Base-by-base conservation (phyloP, 208 protist species). In the Trypanosoma mega region DNA sequence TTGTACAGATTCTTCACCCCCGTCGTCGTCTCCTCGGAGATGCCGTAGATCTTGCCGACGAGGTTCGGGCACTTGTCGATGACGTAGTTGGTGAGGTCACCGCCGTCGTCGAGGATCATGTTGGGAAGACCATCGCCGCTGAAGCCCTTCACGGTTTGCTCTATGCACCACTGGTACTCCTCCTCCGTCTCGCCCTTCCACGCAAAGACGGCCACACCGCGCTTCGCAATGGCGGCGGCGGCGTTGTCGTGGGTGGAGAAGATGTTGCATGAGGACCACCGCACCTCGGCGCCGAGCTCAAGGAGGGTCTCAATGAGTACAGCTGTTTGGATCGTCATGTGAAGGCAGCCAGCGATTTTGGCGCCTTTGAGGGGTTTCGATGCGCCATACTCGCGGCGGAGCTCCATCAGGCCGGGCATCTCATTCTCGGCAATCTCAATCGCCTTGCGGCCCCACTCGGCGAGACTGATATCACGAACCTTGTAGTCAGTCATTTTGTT, bases 281-380 rank as follows among this genome's bases (percentile, higher is more conserved):
- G 83, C 56, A 99, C 84, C 70, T 99, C 81, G 31, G 98, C 98
- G 61, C 98, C 98, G 55, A 99, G 88, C n/a, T 69, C 85, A 33
- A 72, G 68, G 37, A 99, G 95, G 30, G 98, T 99, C 85, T 99
- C 98, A 74, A 99, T 99, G n/a, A 99, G 92, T 26, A 99, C 97
- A 44, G 98, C 99, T 45, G 98, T 99, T 93, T 99, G 98, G 65
- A 99, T 94, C 31, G 98, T 99, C 98, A 99, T 99, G 94, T 99
- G 99, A 37, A 99, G 92, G 76, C 96, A 99, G 29, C 99, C 99
- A 18, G 96, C 90, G 71, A 99, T 97, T 71, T 98, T 92, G 33
- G 97, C 96, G 51, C 98, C 98, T 27, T 96, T 89, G 18, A 99
- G 87, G 34, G 97, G 97, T 87, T 99, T 78, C 31, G 77, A 71